Conservation (phyloP, 176 grass and related monocot genomes). For the Aegilops sharonensis region DNA sequence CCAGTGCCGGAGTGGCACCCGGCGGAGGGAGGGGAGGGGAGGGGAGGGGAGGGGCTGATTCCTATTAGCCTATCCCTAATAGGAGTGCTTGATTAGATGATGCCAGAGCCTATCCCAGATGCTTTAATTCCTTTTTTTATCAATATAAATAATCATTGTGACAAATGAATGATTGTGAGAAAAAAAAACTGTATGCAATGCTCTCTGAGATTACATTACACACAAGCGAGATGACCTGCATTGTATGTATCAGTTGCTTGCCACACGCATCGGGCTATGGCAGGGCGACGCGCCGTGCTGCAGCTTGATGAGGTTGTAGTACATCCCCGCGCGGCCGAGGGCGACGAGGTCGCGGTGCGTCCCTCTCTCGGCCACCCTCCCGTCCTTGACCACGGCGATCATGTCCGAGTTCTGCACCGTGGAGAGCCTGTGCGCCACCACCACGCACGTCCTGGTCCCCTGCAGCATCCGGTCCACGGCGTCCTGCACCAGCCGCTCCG, state of each 20-base stretch:
- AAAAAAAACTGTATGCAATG: not conserved
- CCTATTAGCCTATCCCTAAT: too few species aligned
- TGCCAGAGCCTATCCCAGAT: too few species aligned
- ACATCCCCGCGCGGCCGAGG: constrained; percentile 31
- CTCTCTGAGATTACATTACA: not conserved
- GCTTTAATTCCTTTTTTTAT: too few species aligned
- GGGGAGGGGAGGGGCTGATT: too few species aligned
- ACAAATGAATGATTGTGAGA: too few species aligned
- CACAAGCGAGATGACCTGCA: not conserved
- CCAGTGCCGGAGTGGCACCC: too few species aligned
- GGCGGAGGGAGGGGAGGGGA: too few species aligned
- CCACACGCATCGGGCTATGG: not conserved
- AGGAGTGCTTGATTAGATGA: too few species aligned
- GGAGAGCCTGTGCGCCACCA: constrained; percentile 57
- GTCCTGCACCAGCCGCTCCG: constrained; percentile 57
- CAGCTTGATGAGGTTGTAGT: constrained; percentile 54
- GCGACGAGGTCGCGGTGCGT: constrained; percentile 47
- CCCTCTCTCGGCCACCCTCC: constrained; percentile 49
- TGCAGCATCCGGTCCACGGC: constrained; percentile 51
- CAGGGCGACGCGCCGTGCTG: constrained; percentile 26
- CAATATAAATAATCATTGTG: too few species aligned
- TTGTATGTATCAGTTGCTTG: not conserved
- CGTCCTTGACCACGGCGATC: constrained; percentile 49
- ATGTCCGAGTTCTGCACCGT: constrained; percentile 41
- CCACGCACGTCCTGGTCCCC: constrained; percentile 49